Base-by-base conservation (phyloP, 169 alveolate genomes). In the Eimeria acervulina region DNA sequence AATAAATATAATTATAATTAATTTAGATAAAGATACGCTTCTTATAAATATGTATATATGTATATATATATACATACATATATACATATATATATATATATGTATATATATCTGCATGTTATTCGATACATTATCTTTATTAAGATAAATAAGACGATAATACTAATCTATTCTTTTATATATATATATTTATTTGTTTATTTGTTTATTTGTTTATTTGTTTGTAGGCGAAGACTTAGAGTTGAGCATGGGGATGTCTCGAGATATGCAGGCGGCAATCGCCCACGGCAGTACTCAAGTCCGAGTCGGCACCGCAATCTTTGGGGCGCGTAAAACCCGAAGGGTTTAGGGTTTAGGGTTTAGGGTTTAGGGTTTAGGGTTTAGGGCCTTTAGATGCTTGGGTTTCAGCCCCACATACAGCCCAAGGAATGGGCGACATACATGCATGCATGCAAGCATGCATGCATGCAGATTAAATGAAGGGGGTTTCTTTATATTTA, bases 251-350 rank as follows among this genome's bases (percentile, higher is more conserved):
- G 96, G 96, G 10, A 99, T 98, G 95, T 97, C 98, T 28, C 97
- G 97, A 47, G 99, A 99, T 90, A 97, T 95, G 97, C 97, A 98
- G 81, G 96, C 96, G 31, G 99, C 99, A n/a, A 97, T 98, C 5
- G 5, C 1, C 17, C 44, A 42, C 44, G 96, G 96, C 28, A 94
- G 96, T 61, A 94, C 96, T 3, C 94, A 94, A 42, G 95, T 90
- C 42, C 85, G 97, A 3, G n/a, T 95, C 0, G 97, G 95, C 40
- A 90, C 96, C 1, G 94, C 94, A 12, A 89, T 81, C 90, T 95
- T 95, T 76, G 95, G 97, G 78, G n/a, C 33, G 61, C 12, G 59
- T 76, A 15, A 38, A 38, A 26, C 26, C n/a, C 38, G 33, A 15
- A 33, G 33, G 47, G 36, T 33, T 33, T 40, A 33, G 28, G 87